A percentile compares a stretch with the other conserved stretches of the same genome.
phyloP scores from a whole-genome alignment of 768 basidiomycete genomes.

The Kwoniella dejecticola region DNA sequence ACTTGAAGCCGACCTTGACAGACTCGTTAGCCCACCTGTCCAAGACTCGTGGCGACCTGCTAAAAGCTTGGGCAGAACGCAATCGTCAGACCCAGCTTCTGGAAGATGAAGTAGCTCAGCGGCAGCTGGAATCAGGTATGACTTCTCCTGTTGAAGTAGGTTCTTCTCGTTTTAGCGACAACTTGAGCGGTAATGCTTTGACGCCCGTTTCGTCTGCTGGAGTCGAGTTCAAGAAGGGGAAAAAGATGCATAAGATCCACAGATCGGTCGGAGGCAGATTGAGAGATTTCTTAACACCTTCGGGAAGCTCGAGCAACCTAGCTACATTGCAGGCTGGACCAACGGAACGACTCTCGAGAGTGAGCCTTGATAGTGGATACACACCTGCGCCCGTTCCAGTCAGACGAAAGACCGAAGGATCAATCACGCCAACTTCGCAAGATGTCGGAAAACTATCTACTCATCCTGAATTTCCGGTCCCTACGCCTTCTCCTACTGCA shows the following conservation, averaged over 20 bases:
- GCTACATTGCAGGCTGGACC: not conserved
- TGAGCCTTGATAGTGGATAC: constrained; percentile 23
- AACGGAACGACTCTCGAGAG: constrained; percentile 15
- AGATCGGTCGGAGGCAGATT: constrained; percentile 43
- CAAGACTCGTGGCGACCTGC: constrained; percentile 25
- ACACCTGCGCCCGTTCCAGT: constrained; percentile 3
- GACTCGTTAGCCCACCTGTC: constrained; percentile 29
- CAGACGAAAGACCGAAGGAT: constrained; percentile 2
- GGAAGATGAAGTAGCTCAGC: constrained; percentile 26
- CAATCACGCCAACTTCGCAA: not conserved
- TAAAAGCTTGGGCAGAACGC: constrained; percentile 38
- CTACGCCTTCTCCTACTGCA: not conserved
- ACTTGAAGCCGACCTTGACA: constrained; percentile 29
- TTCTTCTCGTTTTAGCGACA: not conserved
- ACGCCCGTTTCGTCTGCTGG: constrained; percentile 28
- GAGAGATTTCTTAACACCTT: constrained; percentile 37
- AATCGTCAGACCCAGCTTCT: constrained; percentile 31
- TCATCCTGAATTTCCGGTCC: constrained; percentile 15
- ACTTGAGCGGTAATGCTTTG: not conserved
- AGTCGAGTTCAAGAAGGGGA: constrained; percentile 32
- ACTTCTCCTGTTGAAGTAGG: constrained; percentile 1
- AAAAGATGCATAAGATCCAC: constrained; percentile 45
- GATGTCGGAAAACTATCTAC: constrained; percentile 1
- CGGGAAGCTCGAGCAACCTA: constrained; percentile 23
- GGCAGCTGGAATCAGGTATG: constrained; percentile 21